phyloP scores from a whole-genome alignment of 2,329 filamentous ascomycete species.

The Aplosporella prunicola region DNA sequence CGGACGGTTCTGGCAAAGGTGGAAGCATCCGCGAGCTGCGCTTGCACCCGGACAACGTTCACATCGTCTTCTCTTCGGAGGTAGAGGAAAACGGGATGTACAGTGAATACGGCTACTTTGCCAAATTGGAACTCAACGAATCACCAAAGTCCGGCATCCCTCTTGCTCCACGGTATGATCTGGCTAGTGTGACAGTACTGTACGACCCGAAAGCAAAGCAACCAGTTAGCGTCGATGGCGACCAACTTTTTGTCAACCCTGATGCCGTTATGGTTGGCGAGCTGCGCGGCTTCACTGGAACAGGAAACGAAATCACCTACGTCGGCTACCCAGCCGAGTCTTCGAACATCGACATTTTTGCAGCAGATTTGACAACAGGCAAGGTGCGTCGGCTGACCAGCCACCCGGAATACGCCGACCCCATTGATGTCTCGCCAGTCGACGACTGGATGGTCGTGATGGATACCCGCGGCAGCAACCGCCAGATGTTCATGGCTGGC shows the following conservation, averaged over 20 bases:
- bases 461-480: slow-evolving; percentile 35
- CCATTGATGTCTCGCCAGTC: slow-evolving; percentile 35
- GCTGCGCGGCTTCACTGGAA: slow-evolving; percentile 37
- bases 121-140: slow-evolving; percentile 33
- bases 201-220: slow-evolving; percentile 16
- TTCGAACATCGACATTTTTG: slow-evolving; percentile 38
- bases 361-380: slow-evolving; percentile 33
- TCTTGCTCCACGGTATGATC: slow-evolving; percentile 28
- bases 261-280: slow-evolving; percentile 33
- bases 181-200: slow-evolving; percentile 31
- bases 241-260: slow-evolving; percentile 22
- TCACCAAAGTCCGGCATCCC: slow-evolving; percentile 22
- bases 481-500: slow-evolving; percentile 34
- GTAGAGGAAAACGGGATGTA: slow-evolving; percentile 17
- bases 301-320: slow-evolving; percentile 34
- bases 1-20: slow-evolving; percentile 24
- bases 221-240: slow-evolving; percentile 18
- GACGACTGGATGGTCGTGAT: slow-evolving; percentile 35
- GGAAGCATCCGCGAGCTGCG: slow-evolving; percentile 35
- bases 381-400: slow-evolving; percentile 33
- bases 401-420: slow-evolving; percentile 38
- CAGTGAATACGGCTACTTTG: slow-evolving; percentile 26
- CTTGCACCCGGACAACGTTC: slow-evolving; percentile 37
- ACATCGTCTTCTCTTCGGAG: slow-evolving; percentile 37
- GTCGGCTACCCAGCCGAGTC: slow-evolving; percentile 34